Evolutionary conservation across 345 rosid genomes (phyloP).

Genomic region (Eucalyptus marginata): DNA sequence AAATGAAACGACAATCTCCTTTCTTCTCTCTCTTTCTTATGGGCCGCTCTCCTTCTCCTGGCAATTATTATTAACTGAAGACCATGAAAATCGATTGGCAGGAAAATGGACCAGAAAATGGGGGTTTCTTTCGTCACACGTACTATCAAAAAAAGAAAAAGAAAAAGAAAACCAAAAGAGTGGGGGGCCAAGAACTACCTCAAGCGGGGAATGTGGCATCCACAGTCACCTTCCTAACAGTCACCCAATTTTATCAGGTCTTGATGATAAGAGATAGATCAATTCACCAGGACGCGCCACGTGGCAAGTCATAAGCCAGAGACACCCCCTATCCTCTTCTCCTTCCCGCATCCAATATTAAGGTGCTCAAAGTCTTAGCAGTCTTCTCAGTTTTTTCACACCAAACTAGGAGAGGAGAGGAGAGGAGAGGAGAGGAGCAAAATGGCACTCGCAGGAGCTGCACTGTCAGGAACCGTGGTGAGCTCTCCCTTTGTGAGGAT

Average conservation of each 20-base stretch:
- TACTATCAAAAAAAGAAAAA: neutral
- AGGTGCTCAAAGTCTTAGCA: conserved; percentile 14
- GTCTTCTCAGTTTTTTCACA: neutral
- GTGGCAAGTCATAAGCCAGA: conserved; percentile 36
- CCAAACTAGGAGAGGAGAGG: neutral
- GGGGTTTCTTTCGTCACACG: neutral
- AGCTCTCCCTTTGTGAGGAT: conserved; percentile 53
- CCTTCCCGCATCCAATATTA: neutral
- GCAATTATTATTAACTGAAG: neutral
- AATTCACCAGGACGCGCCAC: conserved; percentile 37
- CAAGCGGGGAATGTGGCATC: neutral
- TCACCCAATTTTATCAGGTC: neutral
- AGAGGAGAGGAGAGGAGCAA: neutral
- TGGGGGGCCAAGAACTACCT: too few species aligned
- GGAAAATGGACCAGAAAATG: neutral
- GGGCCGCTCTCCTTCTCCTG: neutral
- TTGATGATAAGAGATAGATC: conserved; percentile 29
- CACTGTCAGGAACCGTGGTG: conserved; percentile 46
- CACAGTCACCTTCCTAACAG: neutral
- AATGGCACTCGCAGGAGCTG: conserved; percentile 15
- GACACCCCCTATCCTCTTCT: neutral
- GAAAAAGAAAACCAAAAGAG: neutral
- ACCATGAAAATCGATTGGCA: neutral
- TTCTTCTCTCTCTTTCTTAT: neutral
- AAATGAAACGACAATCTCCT: neutral